These are phyloP conservation scores for Calonectria naviculata DNA, from an alignment of 2,329 filamentous ascomycete genomes.

Conservation along the genomic window DNA sequence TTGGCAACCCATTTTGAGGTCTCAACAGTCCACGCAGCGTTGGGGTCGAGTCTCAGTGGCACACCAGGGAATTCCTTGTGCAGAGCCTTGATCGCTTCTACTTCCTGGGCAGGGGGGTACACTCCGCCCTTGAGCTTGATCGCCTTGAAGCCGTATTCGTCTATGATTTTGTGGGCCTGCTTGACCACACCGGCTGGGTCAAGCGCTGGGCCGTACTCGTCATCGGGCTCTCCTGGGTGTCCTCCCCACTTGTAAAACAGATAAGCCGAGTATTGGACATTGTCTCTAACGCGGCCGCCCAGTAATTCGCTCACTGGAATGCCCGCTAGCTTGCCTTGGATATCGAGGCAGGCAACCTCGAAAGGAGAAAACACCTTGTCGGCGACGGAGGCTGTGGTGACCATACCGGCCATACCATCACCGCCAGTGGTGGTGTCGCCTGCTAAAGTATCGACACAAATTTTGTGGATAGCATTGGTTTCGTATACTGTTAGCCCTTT, in stretches of 20 bases:
- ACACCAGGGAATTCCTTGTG: constrained; percentile 49
- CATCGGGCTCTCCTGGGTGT: constrained; percentile 51
- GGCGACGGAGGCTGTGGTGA: constrained; percentile 52
- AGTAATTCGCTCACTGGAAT: constrained; percentile 52
- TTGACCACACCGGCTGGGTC: constrained; percentile 47
- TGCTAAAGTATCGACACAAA: constrained; percentile 79
- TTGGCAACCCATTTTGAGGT: constrained; percentile 52
- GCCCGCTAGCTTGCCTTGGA: constrained; percentile 53
- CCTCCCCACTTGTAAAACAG: constrained; percentile 57
- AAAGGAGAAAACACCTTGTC: constrained; percentile 57
- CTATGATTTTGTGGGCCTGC: constrained; percentile 50
- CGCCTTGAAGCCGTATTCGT: constrained; percentile 55
- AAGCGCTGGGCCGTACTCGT: constrained; percentile 52
- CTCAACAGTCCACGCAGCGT: constrained; percentile 52
- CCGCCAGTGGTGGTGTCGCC: constrained; percentile 58
- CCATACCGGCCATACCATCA: constrained; percentile 69
- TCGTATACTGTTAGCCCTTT: constrained; percentile 57
- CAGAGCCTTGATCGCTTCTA: constrained; percentile 51
- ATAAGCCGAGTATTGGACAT: constrained; percentile 55
- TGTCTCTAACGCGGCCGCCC: constrained; percentile 51
- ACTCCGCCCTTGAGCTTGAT: constrained; percentile 57
- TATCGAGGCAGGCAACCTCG: constrained; percentile 54
- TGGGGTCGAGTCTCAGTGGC: constrained; percentile 51
- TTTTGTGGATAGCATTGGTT: constrained; percentile 87
- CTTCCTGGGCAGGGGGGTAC: constrained; percentile 51